Conservation (phyloP, 83 land plant genomes). For the Picea abies region DNA sequence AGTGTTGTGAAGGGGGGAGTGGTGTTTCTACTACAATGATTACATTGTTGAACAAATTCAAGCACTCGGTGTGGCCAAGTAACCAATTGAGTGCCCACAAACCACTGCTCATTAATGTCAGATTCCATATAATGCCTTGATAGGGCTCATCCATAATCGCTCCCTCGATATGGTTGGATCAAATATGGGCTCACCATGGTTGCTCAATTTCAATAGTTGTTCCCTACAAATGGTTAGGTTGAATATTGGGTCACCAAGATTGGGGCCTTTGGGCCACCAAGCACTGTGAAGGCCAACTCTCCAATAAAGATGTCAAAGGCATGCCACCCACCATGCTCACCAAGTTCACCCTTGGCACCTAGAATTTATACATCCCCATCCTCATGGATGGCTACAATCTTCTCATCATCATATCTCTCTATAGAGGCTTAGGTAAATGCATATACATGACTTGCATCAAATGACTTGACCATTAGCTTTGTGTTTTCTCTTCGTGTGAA, state of each 20-base stretch:
- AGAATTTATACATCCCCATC: slow-evolving; percentile 45
- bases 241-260: slow-evolving; percentile 79
- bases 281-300: slow-evolving; percentile 59
- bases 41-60: slow-evolving; percentile 61
- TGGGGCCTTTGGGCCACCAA: slow-evolving; percentile 67
- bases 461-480: slow-evolving; percentile 24
- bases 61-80: slow-evolving; percentile 68
- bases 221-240: slow-evolving; percentile 45
- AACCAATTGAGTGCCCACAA: slow-evolving; percentile 52
- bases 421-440: slow-evolving; percentile 26
- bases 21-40: background rate
- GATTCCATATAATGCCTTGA: slow-evolving; percentile 57
- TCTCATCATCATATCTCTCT: slow-evolving; percentile 17
- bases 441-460: slow-evolving; percentile 16
- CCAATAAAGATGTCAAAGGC: slow-evolving; percentile 61
- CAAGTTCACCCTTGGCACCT: slow-evolving; percentile 31
- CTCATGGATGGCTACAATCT: slow-evolving; percentile 57
- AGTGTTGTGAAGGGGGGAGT: background rate
- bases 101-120: slow-evolving; percentile 42
- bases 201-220: too few relatives aligned
- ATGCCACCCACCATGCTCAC: slow-evolving; percentile 52
- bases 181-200: too few relatives aligned
- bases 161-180: slow-evolving; percentile 43
- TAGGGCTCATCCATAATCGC: slow-evolving; percentile 38
- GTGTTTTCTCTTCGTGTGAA: slow-evolving; percentile 17